These are phyloP conservation scores for Starmera amethionina DNA, from an alignment of 805 yeast species.

Conservation along the genomic window DNA sequence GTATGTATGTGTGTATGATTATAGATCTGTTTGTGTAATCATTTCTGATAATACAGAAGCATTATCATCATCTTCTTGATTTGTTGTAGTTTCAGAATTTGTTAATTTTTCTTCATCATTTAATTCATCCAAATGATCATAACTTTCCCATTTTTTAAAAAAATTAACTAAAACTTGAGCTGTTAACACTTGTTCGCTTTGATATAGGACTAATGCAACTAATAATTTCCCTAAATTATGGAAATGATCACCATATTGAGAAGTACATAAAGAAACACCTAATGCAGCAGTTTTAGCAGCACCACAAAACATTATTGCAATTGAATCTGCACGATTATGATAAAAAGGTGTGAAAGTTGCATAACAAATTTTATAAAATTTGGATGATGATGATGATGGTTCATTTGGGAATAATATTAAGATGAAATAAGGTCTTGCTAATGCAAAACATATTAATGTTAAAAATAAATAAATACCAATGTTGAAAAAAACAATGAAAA, in stretches of 20 bases:
- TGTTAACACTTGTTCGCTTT: constrained; percentile 76
- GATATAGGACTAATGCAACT: constrained; percentile 79
- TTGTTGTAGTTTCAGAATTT: background rate
- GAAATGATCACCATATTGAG: constrained; percentile 63
- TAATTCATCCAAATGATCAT: constrained; percentile 13
- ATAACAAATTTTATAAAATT: constrained; percentile 31
- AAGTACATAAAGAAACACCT: constrained; percentile 75
- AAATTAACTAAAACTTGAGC: constrained; percentile 64
- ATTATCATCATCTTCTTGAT: background rate
- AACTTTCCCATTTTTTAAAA: constrained; percentile 55
- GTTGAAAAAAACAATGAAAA: constrained; percentile 76
- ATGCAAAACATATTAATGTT: constrained; percentile 49
- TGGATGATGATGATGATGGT: constrained; percentile 39
- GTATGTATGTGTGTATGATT: no score
- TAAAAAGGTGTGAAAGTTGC: constrained; percentile 49
- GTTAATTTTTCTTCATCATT: constrained; percentile 10
- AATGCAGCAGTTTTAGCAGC: constrained; percentile 92
- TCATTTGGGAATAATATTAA: constrained; percentile 29
- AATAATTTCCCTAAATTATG: constrained; percentile 58
- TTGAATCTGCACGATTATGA: constrained; percentile 62
- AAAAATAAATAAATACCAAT: constrained; percentile 71
- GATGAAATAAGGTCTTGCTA: constrained; percentile 54
- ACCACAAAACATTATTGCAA: constrained; percentile 76
- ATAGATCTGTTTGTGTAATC: no score
- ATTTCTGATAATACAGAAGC: background rate